Conservation (phyloP, 1,139 yeast species). For the Saccharomyces hybrid region DNA sequence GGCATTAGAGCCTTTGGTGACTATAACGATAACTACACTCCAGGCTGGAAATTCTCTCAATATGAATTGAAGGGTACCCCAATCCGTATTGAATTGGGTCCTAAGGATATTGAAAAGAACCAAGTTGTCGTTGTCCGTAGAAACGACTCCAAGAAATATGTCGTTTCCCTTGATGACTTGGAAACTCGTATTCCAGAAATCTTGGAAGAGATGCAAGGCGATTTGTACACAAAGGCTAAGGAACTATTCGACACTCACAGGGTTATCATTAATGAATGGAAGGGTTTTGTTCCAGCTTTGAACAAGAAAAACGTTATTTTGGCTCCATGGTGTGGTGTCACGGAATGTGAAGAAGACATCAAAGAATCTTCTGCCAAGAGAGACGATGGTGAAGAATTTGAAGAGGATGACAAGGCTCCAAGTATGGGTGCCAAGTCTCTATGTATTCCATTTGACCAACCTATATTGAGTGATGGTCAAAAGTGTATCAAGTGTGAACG, state of each 20-base stretch:
- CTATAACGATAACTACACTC: conserved; percentile 87
- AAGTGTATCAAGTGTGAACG: conserved; percentile 81
- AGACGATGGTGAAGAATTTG: conserved; percentile 74
- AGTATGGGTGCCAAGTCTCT: conserved; percentile 98
- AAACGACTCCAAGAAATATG: conserved; percentile 71
- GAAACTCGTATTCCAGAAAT: conserved; percentile 64
- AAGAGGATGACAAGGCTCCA: conserved; percentile 92
- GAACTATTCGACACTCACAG: conserved; percentile 75
- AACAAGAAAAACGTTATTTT: conserved; percentile 84
- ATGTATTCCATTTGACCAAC: conserved; percentile 94
- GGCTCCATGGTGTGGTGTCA: conserved; percentile 96
- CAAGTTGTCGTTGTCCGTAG: conserved; percentile 89
- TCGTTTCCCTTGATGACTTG: conserved; percentile 57
- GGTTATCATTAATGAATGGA: conserved; percentile 73
- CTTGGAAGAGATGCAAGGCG: conserved; percentile 72
- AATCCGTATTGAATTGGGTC: conserved; percentile 89
- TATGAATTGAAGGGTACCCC: conserved; percentile 97
- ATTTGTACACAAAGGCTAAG: conserved; percentile 71
- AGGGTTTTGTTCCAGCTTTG: conserved; percentile 86
- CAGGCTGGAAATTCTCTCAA: conserved; percentile 98
- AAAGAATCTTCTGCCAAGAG: conserved; percentile 83
- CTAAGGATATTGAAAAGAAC: conserved; percentile 76
- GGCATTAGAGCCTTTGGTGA: conserved; percentile 77
- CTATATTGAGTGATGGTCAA: conserved; percentile 65
- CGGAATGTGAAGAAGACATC: conserved; percentile 93